phyloP scores from a whole-genome alignment of 306 rosid species.

The Vicia sativa region DNA sequence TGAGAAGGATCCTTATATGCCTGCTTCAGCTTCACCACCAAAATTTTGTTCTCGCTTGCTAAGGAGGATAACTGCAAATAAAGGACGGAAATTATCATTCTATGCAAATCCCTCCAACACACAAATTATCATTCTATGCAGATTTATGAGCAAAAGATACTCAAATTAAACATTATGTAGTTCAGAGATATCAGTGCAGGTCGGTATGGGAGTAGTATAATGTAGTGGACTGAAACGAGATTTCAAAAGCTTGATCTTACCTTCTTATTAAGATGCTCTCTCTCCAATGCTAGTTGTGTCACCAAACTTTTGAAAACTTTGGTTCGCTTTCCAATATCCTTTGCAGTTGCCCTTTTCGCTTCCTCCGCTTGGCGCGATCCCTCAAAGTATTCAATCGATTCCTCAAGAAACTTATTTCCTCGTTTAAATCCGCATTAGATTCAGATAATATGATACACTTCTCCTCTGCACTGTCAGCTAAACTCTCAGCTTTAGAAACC shows the following conservation, averaged over 20 bases:
- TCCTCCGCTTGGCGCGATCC: constrained; percentile 69
- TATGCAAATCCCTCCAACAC: constrained; percentile 3
- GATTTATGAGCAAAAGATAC: constrained; percentile 30
- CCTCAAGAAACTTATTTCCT: constrained; percentile 67
- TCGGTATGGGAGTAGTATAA: neutral
- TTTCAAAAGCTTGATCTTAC: constrained; percentile 46
- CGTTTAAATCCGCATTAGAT: constrained; percentile 66
- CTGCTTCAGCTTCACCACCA: constrained; percentile 68
- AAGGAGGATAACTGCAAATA: constrained; percentile 70
- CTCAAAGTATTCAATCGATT: constrained; percentile 67
- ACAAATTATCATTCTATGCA: constrained; percentile 21
- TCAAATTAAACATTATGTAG: constrained; percentile 11
- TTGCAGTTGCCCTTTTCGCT: constrained; percentile 66
- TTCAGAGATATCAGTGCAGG: constrained; percentile 1
- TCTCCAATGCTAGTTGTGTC: constrained; percentile 79
- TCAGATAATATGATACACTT: constrained; percentile 72
- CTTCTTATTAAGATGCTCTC: constrained; percentile 91
- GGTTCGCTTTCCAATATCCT: constrained; percentile 59
- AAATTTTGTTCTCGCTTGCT: constrained; percentile 67
- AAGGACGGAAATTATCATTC: constrained; percentile 24
- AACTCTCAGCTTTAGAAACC: constrained; percentile 70
- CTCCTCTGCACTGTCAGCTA: constrained; percentile 76
- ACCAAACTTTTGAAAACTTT: constrained; percentile 64
- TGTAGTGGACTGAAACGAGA: constrained; percentile 21
- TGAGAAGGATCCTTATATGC: constrained; percentile 44